phyloP scores from a whole-genome alignment of 2,329 filamentous ascomycete genomes.

The Sphaerulina musiva region DNA sequence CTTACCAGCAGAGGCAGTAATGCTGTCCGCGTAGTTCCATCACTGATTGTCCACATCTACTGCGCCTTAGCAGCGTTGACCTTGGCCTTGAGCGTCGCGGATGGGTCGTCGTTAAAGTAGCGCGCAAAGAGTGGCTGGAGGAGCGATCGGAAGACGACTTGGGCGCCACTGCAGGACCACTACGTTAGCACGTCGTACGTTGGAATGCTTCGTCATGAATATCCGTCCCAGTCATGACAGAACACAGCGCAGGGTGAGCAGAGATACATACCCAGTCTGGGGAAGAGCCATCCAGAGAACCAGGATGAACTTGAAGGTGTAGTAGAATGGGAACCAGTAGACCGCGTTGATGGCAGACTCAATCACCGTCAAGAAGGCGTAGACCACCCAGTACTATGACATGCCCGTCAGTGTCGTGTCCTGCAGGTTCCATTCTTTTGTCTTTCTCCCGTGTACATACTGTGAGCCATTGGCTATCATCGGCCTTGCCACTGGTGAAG shows the following conservation, averaged over 20 bases:
- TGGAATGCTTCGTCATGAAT: background rate
- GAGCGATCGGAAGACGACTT: conserved; percentile 95
- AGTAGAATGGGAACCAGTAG: conserved; percentile 98
- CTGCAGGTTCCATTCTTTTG: background rate
- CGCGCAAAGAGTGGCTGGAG: conserved; percentile 83
- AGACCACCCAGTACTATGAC: conserved; percentile 75
- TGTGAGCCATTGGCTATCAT: conserved; percentile 75
- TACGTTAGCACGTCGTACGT: conserved; percentile 14
- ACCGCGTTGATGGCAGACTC: conserved; percentile 79
- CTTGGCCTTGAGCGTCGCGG: conserved; percentile 78
- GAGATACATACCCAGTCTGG: conserved; percentile 70
- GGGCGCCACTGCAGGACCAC: conserved; percentile 64
- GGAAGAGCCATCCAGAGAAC: conserved; percentile 97
- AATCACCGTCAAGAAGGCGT: conserved; percentile 71
- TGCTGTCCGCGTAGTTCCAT: background rate
- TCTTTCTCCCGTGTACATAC: conserved; percentile 32
- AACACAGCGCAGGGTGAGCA: background rate
- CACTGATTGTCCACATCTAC: conserved; percentile 17
- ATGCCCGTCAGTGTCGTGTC: conserved; percentile 13
- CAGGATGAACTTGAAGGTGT: conserved; percentile 97
- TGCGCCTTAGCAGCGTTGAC: conserved; percentile 38
- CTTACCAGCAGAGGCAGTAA: background rate
- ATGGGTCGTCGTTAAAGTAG: conserved; percentile 71
- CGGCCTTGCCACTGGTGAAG: conserved; percentile 63
- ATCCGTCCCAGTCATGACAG: background rate